phyloP scores from a whole-genome alignment of 345 rosid species.

The Pugionium cornutum region DNA sequence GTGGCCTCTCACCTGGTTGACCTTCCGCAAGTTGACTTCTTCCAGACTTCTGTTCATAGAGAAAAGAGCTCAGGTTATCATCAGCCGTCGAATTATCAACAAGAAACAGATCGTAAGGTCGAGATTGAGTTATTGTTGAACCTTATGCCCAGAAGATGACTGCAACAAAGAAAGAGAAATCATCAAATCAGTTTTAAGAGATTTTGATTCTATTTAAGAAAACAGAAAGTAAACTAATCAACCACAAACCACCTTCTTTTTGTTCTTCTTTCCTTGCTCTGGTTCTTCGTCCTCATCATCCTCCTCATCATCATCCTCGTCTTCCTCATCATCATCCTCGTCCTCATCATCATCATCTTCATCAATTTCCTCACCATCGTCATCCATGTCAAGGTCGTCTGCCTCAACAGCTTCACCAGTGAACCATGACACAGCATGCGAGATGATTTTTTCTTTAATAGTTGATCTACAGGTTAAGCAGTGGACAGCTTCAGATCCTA shows the following conservation, averaged over 20 bases:
- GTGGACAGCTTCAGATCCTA: not conserved
- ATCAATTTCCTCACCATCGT: conserved; percentile 47
- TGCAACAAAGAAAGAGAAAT: conserved; percentile 39
- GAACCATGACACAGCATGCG: conserved; percentile 96
- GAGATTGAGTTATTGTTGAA: conserved; percentile 32
- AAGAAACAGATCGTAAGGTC: not conserved
- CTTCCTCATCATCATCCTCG: conserved; percentile 51
- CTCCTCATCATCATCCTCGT: conserved; percentile 59
- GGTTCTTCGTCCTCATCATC: conserved; percentile 49
- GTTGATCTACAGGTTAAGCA: conserved; percentile 58
- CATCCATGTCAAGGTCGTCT: conserved; percentile 66
- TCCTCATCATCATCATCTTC: conserved; percentile 51
- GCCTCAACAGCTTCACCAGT: conserved; percentile 91
- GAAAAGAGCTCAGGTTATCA: conserved; percentile 9
- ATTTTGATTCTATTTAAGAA: not conserved
- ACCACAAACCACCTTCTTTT: conserved; percentile 14
- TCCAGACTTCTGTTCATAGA: conserved; percentile 55
- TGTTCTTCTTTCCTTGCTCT: conserved; percentile 15
- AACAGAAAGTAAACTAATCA: not conserved
- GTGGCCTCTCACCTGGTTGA: conserved; percentile 80
- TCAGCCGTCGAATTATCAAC: not conserved
- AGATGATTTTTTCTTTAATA: conserved; percentile 79
- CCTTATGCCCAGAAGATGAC: conserved; percentile 64
- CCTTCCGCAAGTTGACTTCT: conserved; percentile 49
- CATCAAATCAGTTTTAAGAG: conserved; percentile 19